Conservation (phyloP, 75 land plant species). For the Sequoiadendron giganteum region DNA sequence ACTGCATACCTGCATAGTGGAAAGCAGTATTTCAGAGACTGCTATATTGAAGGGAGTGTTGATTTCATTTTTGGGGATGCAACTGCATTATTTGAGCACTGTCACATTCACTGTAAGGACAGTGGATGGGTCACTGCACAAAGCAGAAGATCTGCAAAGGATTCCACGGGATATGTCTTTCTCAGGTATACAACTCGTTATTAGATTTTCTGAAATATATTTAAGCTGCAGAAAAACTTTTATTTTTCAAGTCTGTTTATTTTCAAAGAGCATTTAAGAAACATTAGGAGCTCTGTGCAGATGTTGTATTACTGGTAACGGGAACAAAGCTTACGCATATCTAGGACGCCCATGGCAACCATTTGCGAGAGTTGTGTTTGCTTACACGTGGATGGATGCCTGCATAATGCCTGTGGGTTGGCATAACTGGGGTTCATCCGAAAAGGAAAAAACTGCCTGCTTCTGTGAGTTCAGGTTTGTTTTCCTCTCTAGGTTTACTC, state of each 20-base stretch:
- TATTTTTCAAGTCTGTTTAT: too few relatives aligned
- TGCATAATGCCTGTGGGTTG: constrained; percentile 31
- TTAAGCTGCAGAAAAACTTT: background rate
- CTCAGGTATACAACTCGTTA: constrained; percentile 9
- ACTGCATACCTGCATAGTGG: constrained; percentile 31
- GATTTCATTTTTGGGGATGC: constrained; percentile 35
- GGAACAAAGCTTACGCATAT: constrained; percentile 17
- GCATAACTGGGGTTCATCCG: constrained; percentile 23
- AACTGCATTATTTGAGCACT: constrained; percentile 30
- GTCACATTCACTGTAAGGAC: constrained; percentile 31
- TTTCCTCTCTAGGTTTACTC: background rate
- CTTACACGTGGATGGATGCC: constrained; percentile 31
- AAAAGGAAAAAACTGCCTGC: constrained; percentile 24
- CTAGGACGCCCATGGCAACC: constrained; percentile 35
- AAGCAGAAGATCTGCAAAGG: constrained; percentile 7
- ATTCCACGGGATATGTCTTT: constrained; percentile 25
- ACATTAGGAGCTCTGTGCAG: background rate
- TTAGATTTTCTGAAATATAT: background rate
- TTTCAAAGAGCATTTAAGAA: background rate
- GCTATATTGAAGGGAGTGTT: constrained; percentile 31
- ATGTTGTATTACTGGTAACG: constrained; percentile 25
- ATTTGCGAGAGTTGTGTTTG: constrained; percentile 28
- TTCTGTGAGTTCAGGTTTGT: constrained; percentile 26
- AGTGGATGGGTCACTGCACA: constrained; percentile 27
- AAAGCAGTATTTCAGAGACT: constrained; percentile 28